Evolutionary conservation across 352 stramenopile species (phyloP), one percentile per base, ranked within the genome.

Genomic region (Phytophthora cajani): DNA sequence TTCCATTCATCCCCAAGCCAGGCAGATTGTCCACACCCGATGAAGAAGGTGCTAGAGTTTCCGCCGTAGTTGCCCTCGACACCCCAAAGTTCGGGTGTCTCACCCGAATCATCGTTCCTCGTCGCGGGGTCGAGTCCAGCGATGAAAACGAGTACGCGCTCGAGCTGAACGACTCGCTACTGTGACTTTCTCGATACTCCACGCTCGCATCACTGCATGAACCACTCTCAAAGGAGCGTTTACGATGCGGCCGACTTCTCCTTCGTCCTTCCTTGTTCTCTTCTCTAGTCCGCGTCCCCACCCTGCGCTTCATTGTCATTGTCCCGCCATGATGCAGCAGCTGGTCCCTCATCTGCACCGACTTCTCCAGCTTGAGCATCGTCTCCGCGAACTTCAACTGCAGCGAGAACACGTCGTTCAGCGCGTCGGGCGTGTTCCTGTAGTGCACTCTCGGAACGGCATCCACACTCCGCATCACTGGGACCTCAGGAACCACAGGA

Each of bases 351-450:
- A 78, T 58, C 55, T 90, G 84, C 19, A 92, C 81, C 0, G 81
- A 90, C 63, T 90, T 83, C 25, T 92, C 84, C 14, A 92, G 68
- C 55, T 87, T 85, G 0, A 82, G 69, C 82, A 92, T 91, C 46
- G 82, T 92, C 74, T 92, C 84, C 0, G 84, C 84, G 30, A 92
- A 92, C 49, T 89, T 82, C 12, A 90, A 55, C 58, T 92, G 82
- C 44, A 92, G 72, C 8, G 72, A 78, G 44, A 91, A 89, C 14
- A 92, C 82, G 46, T 92, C 82, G 44, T 78, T 85, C 21, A 92
- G 62, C 10, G 80, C 69, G 21, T 88, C 81, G 9, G 75, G 53
- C 16, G 71, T 64, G 55, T 69, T 65, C 9, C 67, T 49, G 49
- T 65, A 75, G 11, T 42, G 23, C 21, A 49, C 14, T 12, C 60